Evolutionary conservation across 768 basidiomycete genomes (phyloP).

Genomic region (Bullera alba): DNA sequence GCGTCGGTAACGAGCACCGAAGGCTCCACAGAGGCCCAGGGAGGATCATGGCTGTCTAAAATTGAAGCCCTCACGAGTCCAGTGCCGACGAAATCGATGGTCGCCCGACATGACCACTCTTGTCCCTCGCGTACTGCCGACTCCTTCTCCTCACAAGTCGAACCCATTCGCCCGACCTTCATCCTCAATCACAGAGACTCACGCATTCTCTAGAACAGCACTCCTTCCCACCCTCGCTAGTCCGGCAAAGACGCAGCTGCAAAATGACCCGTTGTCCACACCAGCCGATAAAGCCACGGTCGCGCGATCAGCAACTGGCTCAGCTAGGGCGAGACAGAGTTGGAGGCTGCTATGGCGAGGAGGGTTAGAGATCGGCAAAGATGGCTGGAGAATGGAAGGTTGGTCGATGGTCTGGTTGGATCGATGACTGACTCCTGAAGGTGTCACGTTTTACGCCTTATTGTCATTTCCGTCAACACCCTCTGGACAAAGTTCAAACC

Average conservation of each 20-base stretch:
- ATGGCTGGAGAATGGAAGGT: slow-evolving; percentile 42
- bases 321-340: slow-evolving; percentile 10
- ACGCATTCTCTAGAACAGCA: slow-evolving; percentile 26
- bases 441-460: slow-evolving; percentile 37
- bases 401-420: neutral
- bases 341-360: slow-evolving; percentile 44
- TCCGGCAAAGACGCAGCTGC: slow-evolving; percentile 1
- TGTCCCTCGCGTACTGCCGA: neutral
- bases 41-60: no score
- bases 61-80: no score
- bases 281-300: slow-evolving; percentile 7
- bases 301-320: neutral
- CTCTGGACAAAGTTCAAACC: slow-evolving; percentile 20
- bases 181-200: slow-evolving; percentile 1
- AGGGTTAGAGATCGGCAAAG: slow-evolving; percentile 37
- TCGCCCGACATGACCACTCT: neutral
- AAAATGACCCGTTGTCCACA: neutral
- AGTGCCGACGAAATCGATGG: neutral
- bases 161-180: slow-evolving; percentile 35
- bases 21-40: no score
- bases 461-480: slow-evolving; percentile 27
- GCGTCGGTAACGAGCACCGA: neutral
- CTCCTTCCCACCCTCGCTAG: slow-evolving; percentile 19
- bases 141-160: slow-evolving; percentile 8
- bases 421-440: slow-evolving; percentile 7